Percentiles rank a stretch among this genome's conserved stretches.
Evolutionary conservation across 768 basidiomycete species (phyloP).

Genomic region (Leccinum sublutescens): DNA sequence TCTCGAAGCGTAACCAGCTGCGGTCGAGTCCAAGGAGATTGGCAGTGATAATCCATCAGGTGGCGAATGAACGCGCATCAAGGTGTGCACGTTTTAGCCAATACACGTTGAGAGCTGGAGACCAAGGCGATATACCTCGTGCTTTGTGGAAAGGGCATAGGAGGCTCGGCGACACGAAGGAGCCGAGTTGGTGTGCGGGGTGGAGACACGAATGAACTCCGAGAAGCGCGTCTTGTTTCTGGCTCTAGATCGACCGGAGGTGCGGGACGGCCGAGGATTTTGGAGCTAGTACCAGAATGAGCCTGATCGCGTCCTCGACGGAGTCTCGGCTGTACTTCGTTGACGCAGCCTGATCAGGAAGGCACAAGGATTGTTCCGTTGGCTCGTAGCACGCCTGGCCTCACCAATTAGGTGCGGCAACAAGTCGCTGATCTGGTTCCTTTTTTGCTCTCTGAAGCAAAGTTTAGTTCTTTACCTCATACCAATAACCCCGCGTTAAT

Average conservation of each 20-base stretch:
- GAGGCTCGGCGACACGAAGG: constrained; percentile 10
- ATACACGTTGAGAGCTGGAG: constrained; percentile 17
- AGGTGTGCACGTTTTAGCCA: constrained; percentile 22
- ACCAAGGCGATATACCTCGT: constrained; percentile 5
- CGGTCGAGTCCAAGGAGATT: constrained; percentile 4
- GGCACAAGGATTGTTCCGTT: constrained; percentile 6
- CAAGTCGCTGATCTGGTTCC: constrained; percentile 10
- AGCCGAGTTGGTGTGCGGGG: constrained; percentile 8
- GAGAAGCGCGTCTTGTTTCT: constrained; percentile 13
- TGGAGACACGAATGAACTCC: constrained; percentile 16
- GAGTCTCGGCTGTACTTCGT: constrained; percentile 8
- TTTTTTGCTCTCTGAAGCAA: background rate
- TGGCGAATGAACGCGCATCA: constrained; percentile 8
- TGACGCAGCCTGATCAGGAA: constrained; percentile 10
- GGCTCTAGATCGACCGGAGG: constrained; percentile 4
- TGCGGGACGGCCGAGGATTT: constrained; percentile 1
- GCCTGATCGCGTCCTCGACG: constrained; percentile 23
- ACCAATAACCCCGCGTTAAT: constrained; percentile 9
- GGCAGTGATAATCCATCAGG: constrained; percentile 4
- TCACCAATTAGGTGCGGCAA: constrained; percentile 23
- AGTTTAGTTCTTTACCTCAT: background rate
- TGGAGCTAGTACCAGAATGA: constrained; percentile 2
- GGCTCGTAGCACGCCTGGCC: constrained; percentile 8
- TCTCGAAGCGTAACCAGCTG: constrained; percentile 2
- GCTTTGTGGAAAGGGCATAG: constrained; percentile 8